Conservation (phyloP, 1,284 basidiomycete species). For the Phaffia rhodozyma region DNA sequence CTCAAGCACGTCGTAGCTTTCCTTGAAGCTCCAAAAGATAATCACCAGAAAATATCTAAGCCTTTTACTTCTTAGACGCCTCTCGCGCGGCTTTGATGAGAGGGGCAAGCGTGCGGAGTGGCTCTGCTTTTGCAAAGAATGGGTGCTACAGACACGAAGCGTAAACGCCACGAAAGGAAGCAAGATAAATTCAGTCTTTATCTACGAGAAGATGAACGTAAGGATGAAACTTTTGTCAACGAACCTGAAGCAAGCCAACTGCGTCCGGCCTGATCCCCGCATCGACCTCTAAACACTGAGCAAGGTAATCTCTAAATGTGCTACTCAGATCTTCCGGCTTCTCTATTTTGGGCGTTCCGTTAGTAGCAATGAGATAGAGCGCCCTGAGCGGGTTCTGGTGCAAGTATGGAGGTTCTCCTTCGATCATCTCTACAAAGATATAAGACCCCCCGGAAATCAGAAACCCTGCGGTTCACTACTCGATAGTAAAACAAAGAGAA, state of each 20-base stretch:
- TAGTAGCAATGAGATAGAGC: conserved; percentile 92
- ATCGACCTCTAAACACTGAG: conserved; percentile 84
- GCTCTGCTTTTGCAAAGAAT: conserved; percentile 79
- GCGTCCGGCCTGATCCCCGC: conserved; percentile 86
- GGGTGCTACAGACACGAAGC: conserved; percentile 47
- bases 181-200: not conserved
- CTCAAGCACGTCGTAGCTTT: no score
- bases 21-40: not conserved
- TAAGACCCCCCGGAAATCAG: conserved; percentile 4
- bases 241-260: conserved; percentile 61
- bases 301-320: conserved; percentile 84
- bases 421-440: conserved; percentile 75
- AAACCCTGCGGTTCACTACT: not conserved
- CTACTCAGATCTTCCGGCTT: conserved; percentile 81
- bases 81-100: conserved; percentile 89
- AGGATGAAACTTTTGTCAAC: conserved; percentile 22
- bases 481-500: not conserved
- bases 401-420: conserved; percentile 94
- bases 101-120: conserved; percentile 70
- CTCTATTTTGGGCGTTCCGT: conserved; percentile 93
- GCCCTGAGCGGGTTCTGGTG: conserved; percentile 95
- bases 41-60: not conserved
- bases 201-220: not conserved
- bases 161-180: conserved; percentile 10
- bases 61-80: conserved; percentile 25